phyloP scores from a whole-genome alignment of 495 filamentous ascomycete genomes.

The Podospora pseudoanserina region DNA sequence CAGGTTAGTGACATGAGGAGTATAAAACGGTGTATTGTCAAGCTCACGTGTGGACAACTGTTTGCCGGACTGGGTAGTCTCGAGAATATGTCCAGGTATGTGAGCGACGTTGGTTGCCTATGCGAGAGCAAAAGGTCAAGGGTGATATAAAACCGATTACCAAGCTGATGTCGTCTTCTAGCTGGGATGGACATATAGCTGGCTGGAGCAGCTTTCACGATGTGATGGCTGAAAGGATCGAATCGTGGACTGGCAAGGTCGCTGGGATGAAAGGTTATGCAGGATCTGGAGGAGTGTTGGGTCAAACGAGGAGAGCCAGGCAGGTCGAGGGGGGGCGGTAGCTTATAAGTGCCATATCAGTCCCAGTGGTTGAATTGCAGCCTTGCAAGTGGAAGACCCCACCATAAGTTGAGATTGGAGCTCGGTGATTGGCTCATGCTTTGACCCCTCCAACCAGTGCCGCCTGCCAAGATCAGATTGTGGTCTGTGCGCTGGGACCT shows the following conservation, averaged over 20 bases:
- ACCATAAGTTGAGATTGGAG: neutral
- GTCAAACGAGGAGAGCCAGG: neutral
- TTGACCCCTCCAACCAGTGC: constrained; percentile 9
- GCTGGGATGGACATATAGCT: neutral
- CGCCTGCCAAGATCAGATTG: constrained; percentile 14
- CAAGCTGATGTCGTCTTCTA: neutral
- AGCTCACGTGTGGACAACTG: neutral
- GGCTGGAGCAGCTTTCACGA: neutral
- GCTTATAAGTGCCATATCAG: neutral
- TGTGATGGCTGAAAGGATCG: neutral
- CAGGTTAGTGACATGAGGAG: neutral
- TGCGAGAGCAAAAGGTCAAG: neutral
- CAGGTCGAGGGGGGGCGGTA: neutral
- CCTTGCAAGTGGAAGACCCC: neutral
- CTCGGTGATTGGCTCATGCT: constrained; percentile 3
- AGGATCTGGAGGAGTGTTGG: neutral
- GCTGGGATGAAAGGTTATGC: neutral
- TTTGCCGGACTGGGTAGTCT: neutral
- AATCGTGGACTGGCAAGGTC: neutral
- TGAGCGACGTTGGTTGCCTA: neutral
- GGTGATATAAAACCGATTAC: neutral
- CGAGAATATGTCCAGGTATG: neutral
- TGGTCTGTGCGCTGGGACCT: constrained; percentile 18
- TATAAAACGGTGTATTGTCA: neutral
- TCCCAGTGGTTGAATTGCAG: neutral